Evolutionary conservation across 768 basidiomycete species (phyloP), one percentile per base, ranked within the genome.

Genomic region (Lactarius trivialis): DNA sequence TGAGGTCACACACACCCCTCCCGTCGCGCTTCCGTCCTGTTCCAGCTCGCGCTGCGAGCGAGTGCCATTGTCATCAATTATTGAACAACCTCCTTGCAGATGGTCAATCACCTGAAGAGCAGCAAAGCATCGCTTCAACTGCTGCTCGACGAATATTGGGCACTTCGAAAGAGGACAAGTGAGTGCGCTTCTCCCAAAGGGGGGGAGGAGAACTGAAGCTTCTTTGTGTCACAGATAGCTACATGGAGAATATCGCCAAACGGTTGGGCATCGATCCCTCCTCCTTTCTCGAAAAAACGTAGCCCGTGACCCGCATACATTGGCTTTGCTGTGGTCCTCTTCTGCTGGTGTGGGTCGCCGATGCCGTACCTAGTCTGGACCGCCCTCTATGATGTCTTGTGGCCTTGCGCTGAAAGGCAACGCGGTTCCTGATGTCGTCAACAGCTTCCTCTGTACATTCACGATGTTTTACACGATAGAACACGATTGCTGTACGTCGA

Each of bases 231-330:
- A 33, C 41, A 49, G 57, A 24, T 65, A 91, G 91, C 91, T 93
- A 90, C 68, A 91, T 92, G 90, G 90, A 91, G 72, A 91, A 86
- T 0, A 76, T 92, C 30, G 88, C 89, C 4, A 89, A 89, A 73
- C 88, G 89, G 68, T 77, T 93, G 49, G 89, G 87, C 56, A 79
- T 89, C 80, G 76, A 71, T 41, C 61, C 67, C 34, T 69, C 72
- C 2, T 71, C 64, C 33, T 56, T 61, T 34, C 43, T 12, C n/a
- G 43, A 24, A 48, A 24, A 14, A 24, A 24, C 4, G 24, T 48
- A 24, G n/a, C n/a, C n/a, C n/a, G n/a, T n/a, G n/a, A n/a, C n/a
- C n/a, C n/a, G n/a, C n/a, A n/a, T n/a, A n/a, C n/a, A n/a, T n/a
- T n/a, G n/a, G n/a, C n/a, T n/a, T n/a, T n/a, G n/a, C n/a, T n/a